Evolutionary conservation across 805 yeast species (phyloP).

Genomic region (Candida coleopterorum): DNA sequence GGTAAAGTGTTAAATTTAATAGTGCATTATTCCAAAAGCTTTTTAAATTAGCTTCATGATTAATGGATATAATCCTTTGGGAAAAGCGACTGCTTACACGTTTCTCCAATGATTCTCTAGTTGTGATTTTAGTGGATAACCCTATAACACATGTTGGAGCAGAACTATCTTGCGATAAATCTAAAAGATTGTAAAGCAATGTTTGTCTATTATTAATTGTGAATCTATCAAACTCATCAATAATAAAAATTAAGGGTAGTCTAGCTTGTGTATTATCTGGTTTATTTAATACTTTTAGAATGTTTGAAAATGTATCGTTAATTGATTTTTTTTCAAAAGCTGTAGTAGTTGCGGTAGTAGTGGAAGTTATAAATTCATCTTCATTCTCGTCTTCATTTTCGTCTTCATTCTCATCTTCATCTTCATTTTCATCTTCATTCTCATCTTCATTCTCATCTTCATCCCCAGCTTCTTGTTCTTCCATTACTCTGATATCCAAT

Average conservation of each 20-base stretch:
- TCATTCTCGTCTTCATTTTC: constrained; percentile 18
- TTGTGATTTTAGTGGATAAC: constrained; percentile 64
- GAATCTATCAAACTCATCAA: constrained; percentile 84
- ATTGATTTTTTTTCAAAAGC: constrained; percentile 48
- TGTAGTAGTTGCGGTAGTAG: constrained; percentile 5
- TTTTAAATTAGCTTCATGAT: constrained; percentile 41
- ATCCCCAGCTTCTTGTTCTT: constrained; percentile 2
- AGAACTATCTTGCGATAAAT: constrained; percentile 66
- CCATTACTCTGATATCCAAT: constrained; percentile 44
- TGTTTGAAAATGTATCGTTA: constrained; percentile 57
- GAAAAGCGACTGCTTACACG: constrained; percentile 88
- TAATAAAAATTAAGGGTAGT: constrained; percentile 65
- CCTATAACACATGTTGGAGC: constrained; percentile 82
- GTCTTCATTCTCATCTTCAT: constrained; percentile 16
- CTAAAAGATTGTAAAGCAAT: constrained; percentile 80
- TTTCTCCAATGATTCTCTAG: constrained; percentile 81
- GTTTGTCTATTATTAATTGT: constrained; percentile 74
- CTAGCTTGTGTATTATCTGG: constrained; percentile 16
- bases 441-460: constrained; percentile 11
- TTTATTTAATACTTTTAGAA: constrained; percentile 49
- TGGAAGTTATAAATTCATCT: constrained; percentile 10
- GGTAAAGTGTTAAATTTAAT: constrained; percentile 37
- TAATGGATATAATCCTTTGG: constrained; percentile 64
- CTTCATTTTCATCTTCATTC: constrained; percentile 10
- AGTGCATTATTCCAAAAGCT: constrained; percentile 48